Percentiles rank a stretch among this genome's conserved stretches.
These are phyloP conservation scores for Larix kaempferi DNA, from an alignment of 75 land plant genomes.

Conservation along the genomic window DNA sequence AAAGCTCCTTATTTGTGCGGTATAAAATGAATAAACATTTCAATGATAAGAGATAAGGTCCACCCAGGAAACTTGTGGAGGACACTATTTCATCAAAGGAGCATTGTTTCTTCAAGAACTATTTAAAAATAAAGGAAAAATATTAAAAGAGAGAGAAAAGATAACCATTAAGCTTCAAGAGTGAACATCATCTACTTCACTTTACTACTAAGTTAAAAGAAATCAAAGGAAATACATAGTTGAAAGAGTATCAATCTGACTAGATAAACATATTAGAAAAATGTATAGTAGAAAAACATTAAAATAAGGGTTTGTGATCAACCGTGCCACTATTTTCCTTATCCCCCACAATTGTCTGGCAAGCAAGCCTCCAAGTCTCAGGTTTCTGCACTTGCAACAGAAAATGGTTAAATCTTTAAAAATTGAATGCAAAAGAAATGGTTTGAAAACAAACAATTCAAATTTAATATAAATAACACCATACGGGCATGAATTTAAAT, in stretches of 20 bases:
- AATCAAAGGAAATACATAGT: too few relatives aligned
- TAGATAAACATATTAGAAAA: neutral
- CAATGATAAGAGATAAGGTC: neutral
- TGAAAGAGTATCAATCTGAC: neutral
- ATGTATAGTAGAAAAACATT: neutral
- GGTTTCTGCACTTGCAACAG: constrained; percentile 67
- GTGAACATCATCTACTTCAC: neutral
- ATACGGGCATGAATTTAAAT: neutral
- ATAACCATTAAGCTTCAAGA: neutral
- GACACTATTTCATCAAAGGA: neutral
- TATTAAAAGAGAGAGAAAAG: neutral
- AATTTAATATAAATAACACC: neutral
- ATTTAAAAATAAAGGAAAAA: neutral
- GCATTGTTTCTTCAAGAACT: neutral
- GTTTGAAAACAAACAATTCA: neutral
- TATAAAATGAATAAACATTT: neutral
- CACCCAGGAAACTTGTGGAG: neutral
- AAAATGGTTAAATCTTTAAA: neutral
- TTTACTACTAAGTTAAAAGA: neutral
- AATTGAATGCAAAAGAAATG: neutral
- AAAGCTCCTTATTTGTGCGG: neutral
- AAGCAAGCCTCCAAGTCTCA: constrained; percentile 93
- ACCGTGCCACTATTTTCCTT: constrained; percentile 91
- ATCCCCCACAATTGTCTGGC: constrained; percentile 96
- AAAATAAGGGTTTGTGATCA: neutral